phyloP scores from a whole-genome alignment of 2,329 filamentous ascomycete species.

The Claviceps sp. region DNA sequence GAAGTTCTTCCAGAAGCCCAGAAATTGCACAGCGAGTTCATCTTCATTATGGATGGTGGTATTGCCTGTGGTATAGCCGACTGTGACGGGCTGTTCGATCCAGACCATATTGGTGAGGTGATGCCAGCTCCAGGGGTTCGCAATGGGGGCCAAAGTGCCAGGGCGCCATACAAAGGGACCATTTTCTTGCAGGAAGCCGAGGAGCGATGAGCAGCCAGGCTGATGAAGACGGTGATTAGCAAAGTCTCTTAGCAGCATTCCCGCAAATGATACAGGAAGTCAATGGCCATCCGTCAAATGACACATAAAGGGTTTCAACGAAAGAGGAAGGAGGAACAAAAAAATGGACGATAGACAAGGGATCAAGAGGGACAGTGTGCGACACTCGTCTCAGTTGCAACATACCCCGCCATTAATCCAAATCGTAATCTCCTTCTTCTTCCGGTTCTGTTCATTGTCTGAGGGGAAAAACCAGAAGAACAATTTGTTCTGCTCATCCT shows the following conservation, averaged over 20 bases:
- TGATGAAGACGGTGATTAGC: neutral
- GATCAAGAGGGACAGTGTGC: slow-evolving; percentile 2
- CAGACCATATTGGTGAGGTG: slow-evolving; percentile 42
- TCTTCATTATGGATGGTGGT: slow-evolving; percentile 51
- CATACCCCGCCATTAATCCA: slow-evolving; percentile 43
- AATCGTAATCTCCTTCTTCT: slow-evolving; percentile 45
- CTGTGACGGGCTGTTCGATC: slow-evolving; percentile 55
- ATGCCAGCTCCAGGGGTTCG: slow-evolving; percentile 59
- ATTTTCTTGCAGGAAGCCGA: slow-evolving; percentile 63
- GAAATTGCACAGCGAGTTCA: slow-evolving; percentile 57
- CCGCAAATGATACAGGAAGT: too few relatives aligned
- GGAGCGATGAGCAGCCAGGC: slow-evolving; percentile 47
- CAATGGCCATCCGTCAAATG: too few relatives aligned
- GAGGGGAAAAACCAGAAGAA: slow-evolving; percentile 59
- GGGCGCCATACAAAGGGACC: slow-evolving; percentile 60
- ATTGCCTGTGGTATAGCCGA: slow-evolving; percentile 55
- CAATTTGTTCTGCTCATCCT: slow-evolving; percentile 36
- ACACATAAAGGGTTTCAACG: neutral
- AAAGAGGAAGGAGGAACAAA: neutral
- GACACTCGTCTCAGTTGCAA: neutral
- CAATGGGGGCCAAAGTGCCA: slow-evolving; percentile 51
- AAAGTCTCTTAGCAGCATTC: too few relatives aligned
- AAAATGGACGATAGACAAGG: neutral
- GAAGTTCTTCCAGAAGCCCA: slow-evolving; percentile 71
- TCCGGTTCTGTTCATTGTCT: slow-evolving; percentile 25